Conservation (phyloP, 495 filamentous ascomycete genomes). For the Penicillium cataractarum region DNA sequence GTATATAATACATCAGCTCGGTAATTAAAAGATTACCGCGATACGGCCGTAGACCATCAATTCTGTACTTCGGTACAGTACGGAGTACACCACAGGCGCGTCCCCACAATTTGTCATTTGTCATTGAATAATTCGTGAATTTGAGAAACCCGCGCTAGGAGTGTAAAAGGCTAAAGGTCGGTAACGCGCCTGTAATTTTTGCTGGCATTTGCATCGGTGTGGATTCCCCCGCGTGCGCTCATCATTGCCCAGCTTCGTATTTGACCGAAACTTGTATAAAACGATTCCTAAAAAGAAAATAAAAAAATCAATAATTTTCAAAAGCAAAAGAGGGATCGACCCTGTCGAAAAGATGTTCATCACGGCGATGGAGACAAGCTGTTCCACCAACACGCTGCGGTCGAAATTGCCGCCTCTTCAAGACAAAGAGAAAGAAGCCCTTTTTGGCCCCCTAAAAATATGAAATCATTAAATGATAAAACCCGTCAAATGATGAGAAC, state of each 20-base stretch:
- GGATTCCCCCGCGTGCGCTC: slow-evolving; percentile 9
- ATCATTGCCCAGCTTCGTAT: slow-evolving; percentile 8
- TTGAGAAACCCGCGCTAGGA: slow-evolving; percentile 3
- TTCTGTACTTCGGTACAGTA: background rate
- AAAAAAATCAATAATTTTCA: slow-evolving; percentile 18
- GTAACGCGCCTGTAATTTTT: slow-evolving; percentile 13
- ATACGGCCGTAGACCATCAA: background rate
- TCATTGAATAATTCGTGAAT: background rate
- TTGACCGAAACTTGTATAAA: slow-evolving; percentile 9
- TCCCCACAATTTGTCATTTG: slow-evolving; percentile 28
- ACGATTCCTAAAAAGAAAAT: slow-evolving; percentile 17
- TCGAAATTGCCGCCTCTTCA: slow-evolving; percentile 18
- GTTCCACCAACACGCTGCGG: slow-evolving; percentile 11
- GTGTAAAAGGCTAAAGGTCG: slow-evolving; percentile 16
- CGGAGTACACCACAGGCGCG: slow-evolving; percentile 3
- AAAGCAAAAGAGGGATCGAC: background rate
- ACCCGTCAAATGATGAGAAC: background rate
- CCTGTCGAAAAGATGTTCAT: background rate
- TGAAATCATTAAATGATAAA: background rate
- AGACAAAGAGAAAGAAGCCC: slow-evolving; percentile 20
- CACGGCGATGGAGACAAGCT: background rate
- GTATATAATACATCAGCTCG: background rate
- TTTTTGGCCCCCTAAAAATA: background rate
- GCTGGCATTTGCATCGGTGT: background rate
- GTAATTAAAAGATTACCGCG: background rate